phyloP scores from a whole-genome alignment of 768 basidiomycete genomes.

The Trichaptum fuscoviolaceum region DNA sequence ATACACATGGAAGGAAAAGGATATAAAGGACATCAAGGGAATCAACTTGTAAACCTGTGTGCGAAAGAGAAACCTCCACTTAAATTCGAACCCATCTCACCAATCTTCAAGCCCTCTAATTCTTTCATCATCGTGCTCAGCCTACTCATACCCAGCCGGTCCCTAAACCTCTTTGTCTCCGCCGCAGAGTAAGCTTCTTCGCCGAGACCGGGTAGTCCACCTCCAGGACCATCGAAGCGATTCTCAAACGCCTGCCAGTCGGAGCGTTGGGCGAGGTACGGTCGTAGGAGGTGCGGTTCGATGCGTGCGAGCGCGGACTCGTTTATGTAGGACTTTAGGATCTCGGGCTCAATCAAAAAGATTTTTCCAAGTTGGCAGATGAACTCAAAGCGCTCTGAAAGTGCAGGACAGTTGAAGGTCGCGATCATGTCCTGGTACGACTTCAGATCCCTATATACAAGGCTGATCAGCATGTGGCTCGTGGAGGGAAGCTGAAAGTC shows the following conservation, averaged over 20 bases:
- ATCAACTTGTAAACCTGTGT: conserved; percentile 33
- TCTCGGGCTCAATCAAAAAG: conserved; percentile 94
- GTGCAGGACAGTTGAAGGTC: conserved; percentile 75
- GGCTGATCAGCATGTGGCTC: not conserved
- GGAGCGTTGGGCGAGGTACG: conserved; percentile 84
- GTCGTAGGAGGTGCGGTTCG: conserved; percentile 78
- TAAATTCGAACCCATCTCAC: conserved; percentile 16
- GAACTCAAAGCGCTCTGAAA: conserved; percentile 96
- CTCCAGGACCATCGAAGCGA: conserved; percentile 55
- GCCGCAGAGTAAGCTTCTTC: conserved; percentile 39
- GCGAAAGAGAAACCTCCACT: conserved; percentile 21
- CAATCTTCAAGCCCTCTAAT: conserved; percentile 59
- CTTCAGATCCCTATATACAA: conserved; percentile 74
- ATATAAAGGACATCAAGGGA: not conserved
- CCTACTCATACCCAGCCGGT: conserved; percentile 58
- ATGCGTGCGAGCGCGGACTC: conserved; percentile 92
- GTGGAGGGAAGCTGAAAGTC: conserved; percentile 17
- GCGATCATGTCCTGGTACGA: conserved; percentile 89
- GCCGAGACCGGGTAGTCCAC: conserved; percentile 13
- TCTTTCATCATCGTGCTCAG: conserved; percentile 88
- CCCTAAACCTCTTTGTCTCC: conserved; percentile 52
- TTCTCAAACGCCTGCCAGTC: conserved; percentile 89
- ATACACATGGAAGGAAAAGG: not conserved
- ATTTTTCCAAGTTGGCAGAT: conserved; percentile 95
- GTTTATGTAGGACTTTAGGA: conserved; percentile 91